Conservation (phyloP, 2,329 filamentous ascomycete species). For the Aspergillus alliaceus region DNA sequence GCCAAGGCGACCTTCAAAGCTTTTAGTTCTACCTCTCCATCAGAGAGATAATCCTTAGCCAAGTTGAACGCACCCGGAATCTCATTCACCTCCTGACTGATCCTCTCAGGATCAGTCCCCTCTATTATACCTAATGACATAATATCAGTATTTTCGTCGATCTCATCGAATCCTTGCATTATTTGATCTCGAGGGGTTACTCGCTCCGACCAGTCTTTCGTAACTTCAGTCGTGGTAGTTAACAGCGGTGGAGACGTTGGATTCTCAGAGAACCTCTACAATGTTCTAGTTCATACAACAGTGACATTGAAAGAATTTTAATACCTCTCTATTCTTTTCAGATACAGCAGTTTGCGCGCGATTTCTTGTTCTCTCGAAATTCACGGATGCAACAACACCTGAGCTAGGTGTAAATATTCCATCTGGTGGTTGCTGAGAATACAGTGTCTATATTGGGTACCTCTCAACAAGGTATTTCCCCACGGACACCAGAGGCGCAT, state of each 20-base stretch:
- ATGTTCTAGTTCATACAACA: neutral
- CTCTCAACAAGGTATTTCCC: neutral
- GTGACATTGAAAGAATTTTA: neutral
- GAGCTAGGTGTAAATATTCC: slow-evolving; percentile 9
- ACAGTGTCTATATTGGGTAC: slow-evolving; percentile 3
- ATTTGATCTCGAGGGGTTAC: slow-evolving; percentile 83
- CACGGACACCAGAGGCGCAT: neutral
- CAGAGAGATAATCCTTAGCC: slow-evolving; percentile 39
- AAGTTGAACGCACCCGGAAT: slow-evolving; percentile 23
- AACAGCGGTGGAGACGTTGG: slow-evolving; percentile 68
- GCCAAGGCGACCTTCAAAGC: slow-evolving; percentile 75
- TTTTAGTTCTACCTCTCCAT: slow-evolving; percentile 59
- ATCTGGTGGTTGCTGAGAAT: slow-evolving; percentile 1
- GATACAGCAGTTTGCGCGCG: neutral
- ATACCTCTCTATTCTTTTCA: slow-evolving; percentile 16
- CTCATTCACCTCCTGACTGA: slow-evolving; percentile 18
- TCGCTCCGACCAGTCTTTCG: slow-evolving; percentile 65
- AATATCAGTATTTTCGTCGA: slow-evolving; percentile 40
- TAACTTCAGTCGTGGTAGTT: slow-evolving; percentile 70
- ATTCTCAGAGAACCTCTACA: slow-evolving; percentile 33
- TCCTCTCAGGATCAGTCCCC: slow-evolving; percentile 21
- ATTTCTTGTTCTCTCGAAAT: slow-evolving; percentile 1
- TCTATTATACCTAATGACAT: slow-evolving; percentile 36
- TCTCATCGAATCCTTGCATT: slow-evolving; percentile 67
- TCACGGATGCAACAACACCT: slow-evolving; percentile 3